A percentile compares a stretch with the other conserved stretches of the same genome.
Evolutionary conservation across 2,329 filamentous ascomycete genomes (phyloP).

Genomic region (Epichloe brachyelytri): DNA sequence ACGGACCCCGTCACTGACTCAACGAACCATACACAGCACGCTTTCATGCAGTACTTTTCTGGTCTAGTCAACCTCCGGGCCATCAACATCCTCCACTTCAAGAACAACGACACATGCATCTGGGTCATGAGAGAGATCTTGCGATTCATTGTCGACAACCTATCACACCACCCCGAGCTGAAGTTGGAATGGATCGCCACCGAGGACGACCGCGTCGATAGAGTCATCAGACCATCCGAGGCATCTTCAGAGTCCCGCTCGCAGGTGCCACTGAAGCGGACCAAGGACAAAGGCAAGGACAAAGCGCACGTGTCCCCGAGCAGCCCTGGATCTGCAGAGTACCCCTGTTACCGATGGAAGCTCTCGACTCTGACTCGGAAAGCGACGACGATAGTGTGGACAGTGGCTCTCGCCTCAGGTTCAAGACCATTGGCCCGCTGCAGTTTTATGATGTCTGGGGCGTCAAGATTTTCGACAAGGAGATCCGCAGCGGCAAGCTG

Average conservation of each 20-base stretch:
- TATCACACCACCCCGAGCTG: constrained; percentile 40
- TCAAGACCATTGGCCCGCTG: constrained; percentile 23
- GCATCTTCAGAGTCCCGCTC: constrained; percentile 13
- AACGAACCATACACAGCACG: constrained; percentile 35
- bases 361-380: constrained; percentile 21
- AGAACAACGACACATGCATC: constrained; percentile 41
- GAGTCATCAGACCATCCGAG: constrained; percentile 30
- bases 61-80: constrained; percentile 37
- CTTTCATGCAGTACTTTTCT: constrained; percentile 40
- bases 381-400: constrained; percentile 20
- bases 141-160: constrained; percentile 44
- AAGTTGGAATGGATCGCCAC: constrained; percentile 48
- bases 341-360: constrained; percentile 16
- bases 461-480: constrained; percentile 46
- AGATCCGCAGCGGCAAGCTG: constrained; percentile 25
- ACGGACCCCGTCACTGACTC: neutral
- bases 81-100: constrained; percentile 41
- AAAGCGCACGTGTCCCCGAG: constrained; percentile 13
- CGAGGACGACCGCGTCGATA: constrained; percentile 35
- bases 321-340: constrained; percentile 7
- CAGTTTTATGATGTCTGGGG: constrained; percentile 30
- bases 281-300: constrained; percentile 24
- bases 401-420: constrained; percentile 20
- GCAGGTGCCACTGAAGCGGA: constrained; percentile 16
- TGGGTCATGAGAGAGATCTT: constrained; percentile 44